Conservation (phyloP, 2,329 filamentous ascomycete genomes). For the Zarea fungicola region DNA sequence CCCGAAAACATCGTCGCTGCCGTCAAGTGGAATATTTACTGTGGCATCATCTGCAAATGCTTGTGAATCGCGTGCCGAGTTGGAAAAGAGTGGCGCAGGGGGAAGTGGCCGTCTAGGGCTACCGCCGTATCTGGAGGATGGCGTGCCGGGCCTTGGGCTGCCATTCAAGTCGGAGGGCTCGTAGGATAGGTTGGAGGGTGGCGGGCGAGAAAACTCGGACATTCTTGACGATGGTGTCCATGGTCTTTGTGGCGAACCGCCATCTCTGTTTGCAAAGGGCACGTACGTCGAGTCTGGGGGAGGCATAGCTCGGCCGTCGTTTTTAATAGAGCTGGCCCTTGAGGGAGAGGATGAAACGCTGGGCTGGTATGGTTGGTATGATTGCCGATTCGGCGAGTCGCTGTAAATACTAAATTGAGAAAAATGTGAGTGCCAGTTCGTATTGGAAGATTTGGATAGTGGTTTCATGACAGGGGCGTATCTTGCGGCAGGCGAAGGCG, state of each 20-base stretch:
- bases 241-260: slow-evolving; percentile 47
- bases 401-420: slow-evolving; percentile 33
- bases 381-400: background rate
- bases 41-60: slow-evolving; percentile 63
- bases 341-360: slow-evolving; percentile 45
- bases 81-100: slow-evolving; percentile 77
- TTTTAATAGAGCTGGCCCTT: slow-evolving; percentile 46
- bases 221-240: slow-evolving; percentile 51
- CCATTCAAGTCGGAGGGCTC: slow-evolving; percentile 88
- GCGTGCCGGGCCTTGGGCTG: slow-evolving; percentile 82
- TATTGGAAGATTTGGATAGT: background rate
- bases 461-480: background rate
- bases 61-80: slow-evolving; percentile 42
- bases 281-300: slow-evolving; percentile 61
- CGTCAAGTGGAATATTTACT: slow-evolving; percentile 64
- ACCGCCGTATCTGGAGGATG: slow-evolving; percentile 81
- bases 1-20: slow-evolving; percentile 67
- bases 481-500: background rate
- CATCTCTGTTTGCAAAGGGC: slow-evolving; percentile 46
- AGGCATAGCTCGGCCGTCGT: slow-evolving; percentile 52
- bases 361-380: slow-evolving; percentile 45
- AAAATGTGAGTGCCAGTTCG: slow-evolving; percentile 3
- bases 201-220: slow-evolving; percentile 64
- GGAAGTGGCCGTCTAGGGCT: slow-evolving; percentile 84
- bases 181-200: slow-evolving; percentile 66